A percentile compares a stretch with the other conserved stretches of the same genome.
Evolutionary conservation across 2,329 filamentous ascomycete genomes (phyloP).

Genomic region (Aspergillus arachidicola): DNA sequence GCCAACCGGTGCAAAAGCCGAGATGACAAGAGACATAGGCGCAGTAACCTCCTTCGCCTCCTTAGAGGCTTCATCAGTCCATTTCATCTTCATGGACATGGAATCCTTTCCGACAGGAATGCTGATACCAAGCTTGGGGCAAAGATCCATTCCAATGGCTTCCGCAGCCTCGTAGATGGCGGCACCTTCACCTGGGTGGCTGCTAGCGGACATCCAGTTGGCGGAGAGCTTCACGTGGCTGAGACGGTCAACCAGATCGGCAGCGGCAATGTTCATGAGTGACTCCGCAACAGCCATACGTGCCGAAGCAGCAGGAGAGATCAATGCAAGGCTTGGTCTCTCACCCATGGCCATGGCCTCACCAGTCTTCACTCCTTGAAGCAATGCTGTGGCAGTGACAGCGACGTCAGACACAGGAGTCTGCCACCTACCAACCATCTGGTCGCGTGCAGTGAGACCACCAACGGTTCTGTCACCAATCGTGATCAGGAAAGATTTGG

Average conservation of each 20-base stretch:
- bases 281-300: slow-evolving; percentile 96
- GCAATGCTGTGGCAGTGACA: slow-evolving; percentile 82
- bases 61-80: slow-evolving; percentile 71
- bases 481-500: slow-evolving; percentile 95
- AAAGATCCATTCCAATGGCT: slow-evolving; percentile 89
- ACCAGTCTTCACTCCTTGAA: slow-evolving; percentile 71
- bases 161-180: slow-evolving; percentile 91
- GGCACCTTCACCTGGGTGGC: slow-evolving; percentile 87
- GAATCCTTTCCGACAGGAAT: slow-evolving; percentile 98
- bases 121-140: slow-evolving; percentile 83
- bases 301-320: slow-evolving; percentile 85
- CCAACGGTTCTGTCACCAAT: slow-evolving; percentile 93
- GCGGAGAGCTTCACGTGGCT: slow-evolving; percentile 84
- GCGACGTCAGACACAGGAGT: slow-evolving; percentile 91
- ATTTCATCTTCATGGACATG: slow-evolving; percentile 98
- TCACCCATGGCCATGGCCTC: slow-evolving; percentile 99
- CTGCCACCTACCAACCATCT: slow-evolving; percentile 97
- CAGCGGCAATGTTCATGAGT: slow-evolving; percentile 88
- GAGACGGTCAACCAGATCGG: slow-evolving; percentile 71
- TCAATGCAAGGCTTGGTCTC: slow-evolving; percentile 83
- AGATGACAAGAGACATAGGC: slow-evolving; percentile 86
- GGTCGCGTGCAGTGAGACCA: slow-evolving; percentile 83
- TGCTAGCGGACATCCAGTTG: slow-evolving; percentile 99
- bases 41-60: slow-evolving; percentile 84
- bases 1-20: slow-evolving; percentile 83